Evolutionary conservation across 768 basidiomycete species (phyloP).

Genomic region (Lactifluus piperatus): DNA sequence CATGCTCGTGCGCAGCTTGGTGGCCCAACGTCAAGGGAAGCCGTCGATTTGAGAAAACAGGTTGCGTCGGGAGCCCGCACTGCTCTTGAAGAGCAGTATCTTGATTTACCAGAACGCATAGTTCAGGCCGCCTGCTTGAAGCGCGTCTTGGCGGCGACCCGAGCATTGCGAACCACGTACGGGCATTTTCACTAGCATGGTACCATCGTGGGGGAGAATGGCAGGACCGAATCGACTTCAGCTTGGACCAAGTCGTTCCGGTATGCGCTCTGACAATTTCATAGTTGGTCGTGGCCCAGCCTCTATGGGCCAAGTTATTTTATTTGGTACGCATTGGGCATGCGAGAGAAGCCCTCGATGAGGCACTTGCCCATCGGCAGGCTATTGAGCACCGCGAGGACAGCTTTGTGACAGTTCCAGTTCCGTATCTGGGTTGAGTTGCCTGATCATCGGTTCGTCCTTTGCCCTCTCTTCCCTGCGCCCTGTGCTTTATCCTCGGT

Average conservation of each 20-base stretch:
- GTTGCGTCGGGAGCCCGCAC: conserved; percentile 71
- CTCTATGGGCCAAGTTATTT: conserved; percentile 91
- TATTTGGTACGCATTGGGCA: conserved; percentile 85
- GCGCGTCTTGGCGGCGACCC: conserved; percentile 89
- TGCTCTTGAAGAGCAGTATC: no score
- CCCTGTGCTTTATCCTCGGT: neutral
- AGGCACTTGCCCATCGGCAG: conserved; percentile 60
- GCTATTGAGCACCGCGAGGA: conserved; percentile 71
- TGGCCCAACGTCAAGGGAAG: conserved; percentile 54
- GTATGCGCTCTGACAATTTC: neutral
- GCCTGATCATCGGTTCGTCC: conserved; percentile 59
- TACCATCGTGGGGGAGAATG: conserved; percentile 77
- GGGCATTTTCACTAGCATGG: conserved; percentile 76
- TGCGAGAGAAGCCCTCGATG: no score
- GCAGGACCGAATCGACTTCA: conserved; percentile 82
- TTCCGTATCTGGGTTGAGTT: conserved; percentile 81
- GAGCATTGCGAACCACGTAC: no score
- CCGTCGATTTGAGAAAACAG: no score
- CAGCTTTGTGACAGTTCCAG: conserved; percentile 71
- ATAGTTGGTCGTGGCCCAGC: conserved; percentile 77
- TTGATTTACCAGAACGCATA: conserved; percentile 73
- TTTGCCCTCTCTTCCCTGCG: neutral
- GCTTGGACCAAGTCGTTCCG: conserved; percentile 18
- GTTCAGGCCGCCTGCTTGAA: conserved; percentile 76
- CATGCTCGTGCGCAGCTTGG: conserved; percentile 69